Evolutionary conservation across 108 stramenopile species (phyloP), one percentile per base, ranked within the genome.

Genomic region (Pseudonitzschia multistriata): DNA sequence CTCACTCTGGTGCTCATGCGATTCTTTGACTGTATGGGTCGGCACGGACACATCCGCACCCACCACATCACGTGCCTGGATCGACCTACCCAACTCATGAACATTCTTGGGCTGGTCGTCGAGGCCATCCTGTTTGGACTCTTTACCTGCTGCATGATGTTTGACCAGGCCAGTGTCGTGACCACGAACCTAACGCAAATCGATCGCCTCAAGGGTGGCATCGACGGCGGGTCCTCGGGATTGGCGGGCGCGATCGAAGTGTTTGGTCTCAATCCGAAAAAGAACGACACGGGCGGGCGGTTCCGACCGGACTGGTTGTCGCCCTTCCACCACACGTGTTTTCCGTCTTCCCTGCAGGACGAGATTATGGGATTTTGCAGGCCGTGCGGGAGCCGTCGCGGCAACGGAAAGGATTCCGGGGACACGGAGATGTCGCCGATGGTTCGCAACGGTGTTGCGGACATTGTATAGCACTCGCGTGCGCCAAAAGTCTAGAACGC

Each of bases 61-160:
- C 68, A 64, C 49, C 73, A 69, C 56, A 28, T 72, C 29, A 69
- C 74, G 14, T 96, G 94, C 56, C 74, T 96, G 56, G 88, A 93
- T 67, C 74, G 83, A 62, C 90, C 91, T 0, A 69, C 78, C 0
- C 86, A 96, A 64, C 67, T 92, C 10, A 31, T 92, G 10, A 77
- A 66, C 3, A 79, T 95, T 49, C 62, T 95, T 5, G 82, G 86
- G 15, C 74, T 94, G 42, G 66, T 83, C 13, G 76, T 93, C 17
- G 92, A 94, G 72, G 88, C 93, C 5, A 53, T 93, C 10, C 73
- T 99, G 22, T 99, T 99, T 76, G 99, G 99, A 17, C 65, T 98
- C 31, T 99, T 99, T 81, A 99, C 99, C 24, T 67, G 85, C 33
- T 99, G 99, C 74, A 99, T 99, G 99, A 90, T 98, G 84, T 70